phyloP scores from a whole-genome alignment of 106 monocot species.

The Cymbidium sinense region DNA sequence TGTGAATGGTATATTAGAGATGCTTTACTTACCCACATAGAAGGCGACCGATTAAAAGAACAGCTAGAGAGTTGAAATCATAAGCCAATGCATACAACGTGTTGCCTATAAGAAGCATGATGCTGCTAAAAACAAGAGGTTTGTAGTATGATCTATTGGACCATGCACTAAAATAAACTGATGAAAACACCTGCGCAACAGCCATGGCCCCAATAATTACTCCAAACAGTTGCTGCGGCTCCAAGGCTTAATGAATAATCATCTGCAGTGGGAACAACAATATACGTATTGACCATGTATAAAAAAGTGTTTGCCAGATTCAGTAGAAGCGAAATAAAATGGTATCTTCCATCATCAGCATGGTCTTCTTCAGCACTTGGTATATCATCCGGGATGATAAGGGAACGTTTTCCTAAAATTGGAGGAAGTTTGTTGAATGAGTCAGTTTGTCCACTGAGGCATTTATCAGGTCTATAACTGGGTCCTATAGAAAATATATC shows the following conservation, averaged over 20 bases:
- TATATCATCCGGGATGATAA: constrained; percentile 67
- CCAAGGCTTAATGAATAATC: constrained; percentile 82
- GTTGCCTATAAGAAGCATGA: constrained; percentile 74
- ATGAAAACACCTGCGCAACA: constrained; percentile 89
- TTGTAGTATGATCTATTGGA: constrained; percentile 90
- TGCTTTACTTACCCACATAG: constrained; percentile 73
- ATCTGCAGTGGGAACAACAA: constrained; percentile 95
- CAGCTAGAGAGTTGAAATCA: constrained; percentile 58
- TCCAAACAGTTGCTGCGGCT: constrained; percentile 93
- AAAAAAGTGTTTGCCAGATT: constrained; percentile 88
- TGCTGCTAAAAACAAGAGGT: constrained; percentile 88
- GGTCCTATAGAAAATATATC: constrained; percentile 47
- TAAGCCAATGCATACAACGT: constrained; percentile 82
- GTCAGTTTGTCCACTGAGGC: constrained; percentile 68
- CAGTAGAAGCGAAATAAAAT: constrained; percentile 79
- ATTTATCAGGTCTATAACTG: constrained; percentile 75
- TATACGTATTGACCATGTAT: constrained; percentile 97
- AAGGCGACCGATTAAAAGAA: constrained; percentile 80
- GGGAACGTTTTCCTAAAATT: constrained; percentile 79
- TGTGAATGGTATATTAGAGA: not conserved
- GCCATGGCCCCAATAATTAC: constrained; percentile 96
- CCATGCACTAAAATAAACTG: constrained; percentile 97
- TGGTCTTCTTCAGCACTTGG: constrained; percentile 34
- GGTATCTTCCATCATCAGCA: constrained; percentile 41
- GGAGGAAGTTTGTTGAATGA: constrained; percentile 70